Conservation (phyloP, 2,329 filamentous ascomycete species). For the Helotiales sp. region DNA sequence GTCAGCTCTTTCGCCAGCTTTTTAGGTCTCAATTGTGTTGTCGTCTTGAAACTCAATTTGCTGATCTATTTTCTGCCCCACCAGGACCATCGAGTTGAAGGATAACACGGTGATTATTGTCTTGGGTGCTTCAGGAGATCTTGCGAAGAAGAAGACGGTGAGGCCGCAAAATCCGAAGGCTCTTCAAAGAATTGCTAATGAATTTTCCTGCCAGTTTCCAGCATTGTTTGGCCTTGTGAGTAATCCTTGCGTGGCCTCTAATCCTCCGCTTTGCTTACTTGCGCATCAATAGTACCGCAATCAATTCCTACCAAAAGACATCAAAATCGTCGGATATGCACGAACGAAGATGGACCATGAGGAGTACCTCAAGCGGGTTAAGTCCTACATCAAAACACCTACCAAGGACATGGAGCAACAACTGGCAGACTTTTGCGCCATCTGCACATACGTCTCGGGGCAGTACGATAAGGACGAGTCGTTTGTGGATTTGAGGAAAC, state of each 20-base stretch:
- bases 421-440: slow-evolving; percentile 80
- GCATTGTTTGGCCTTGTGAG: slow-evolving; percentile 95
- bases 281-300: slow-evolving; percentile 76
- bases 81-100: slow-evolving; percentile 89
- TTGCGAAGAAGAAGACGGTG: slow-evolving; percentile 99
- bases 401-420: slow-evolving; percentile 98
- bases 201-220: slow-evolving; percentile 68
- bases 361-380: slow-evolving; percentile 91
- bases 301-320: slow-evolving; percentile 96
- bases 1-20: slow-evolving; percentile 8
- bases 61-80: slow-evolving; percentile 38
- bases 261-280: slow-evolving; percentile 18
- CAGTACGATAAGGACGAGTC: slow-evolving; percentile 98
- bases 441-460: slow-evolving; percentile 93
- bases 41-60: slow-evolving; percentile 32
- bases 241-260: slow-evolving; percentile 32
- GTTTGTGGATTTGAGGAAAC: slow-evolving; percentile 81
- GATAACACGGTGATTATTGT: slow-evolving; percentile 97
- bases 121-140: slow-evolving; percentile 92
- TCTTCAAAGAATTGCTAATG: slow-evolving; percentile 20
- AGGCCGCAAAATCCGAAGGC: slow-evolving; percentile 14
- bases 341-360: slow-evolving; percentile 99
- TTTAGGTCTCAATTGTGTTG: slow-evolving; percentile 21
- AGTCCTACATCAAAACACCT: slow-evolving; percentile 97
- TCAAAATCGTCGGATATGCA: slow-evolving; percentile 97